Base-by-base conservation (phyloP, 192 early-diverging fungal genomes). In the Coemansia umbellata region DNA sequence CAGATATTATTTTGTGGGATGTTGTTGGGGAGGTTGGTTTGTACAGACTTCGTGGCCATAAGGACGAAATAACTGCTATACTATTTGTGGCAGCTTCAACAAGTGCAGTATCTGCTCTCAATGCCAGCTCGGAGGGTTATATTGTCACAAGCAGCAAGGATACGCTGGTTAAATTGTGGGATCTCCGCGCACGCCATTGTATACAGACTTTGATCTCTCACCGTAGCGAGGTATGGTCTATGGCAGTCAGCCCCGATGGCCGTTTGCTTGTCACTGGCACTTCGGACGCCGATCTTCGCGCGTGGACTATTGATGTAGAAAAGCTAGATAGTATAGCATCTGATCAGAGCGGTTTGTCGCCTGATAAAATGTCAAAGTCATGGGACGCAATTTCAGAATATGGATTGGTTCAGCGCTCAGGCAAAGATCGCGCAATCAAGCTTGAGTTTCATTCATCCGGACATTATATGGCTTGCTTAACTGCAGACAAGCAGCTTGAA, bases 1-100 rank as follows among this genome's bases (percentile, higher is more conserved):
- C 94, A 5, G 92, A 98, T 69, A 55, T 98, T 24, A 88, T 98
- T 58, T 58, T 98, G 21, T 98, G 95, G 95, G 94, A 98, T 59
- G 80, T 95, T 5, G 84, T 96, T 22, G 87, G 87, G 21, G 95
- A 97, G 61, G 78, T 82, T 35, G 95, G 95, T 11, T 76, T 96
- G 56, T 91, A 81, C 45, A 78, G 93, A 53, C 79, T 98, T 55
- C 85, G 86, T 23, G 95, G 95, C 11, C 95, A 98, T 73, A 97
- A 95, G 66, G 94, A 98, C 63, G 90, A 94, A 68, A 80, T 98
- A 33, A 95, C 95, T 19, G 74, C 45, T 0, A 62, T 78, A 13
- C 63, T 53, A 9, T 78, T 78, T 63, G 40, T 78, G n/a, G 27
- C 41, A 5, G n/a, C 50, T 9, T 64, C 78, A 8, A 19, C 33